Conservation (phyloP, 345 rosid species). For the Aethionema arabicum region DNA sequence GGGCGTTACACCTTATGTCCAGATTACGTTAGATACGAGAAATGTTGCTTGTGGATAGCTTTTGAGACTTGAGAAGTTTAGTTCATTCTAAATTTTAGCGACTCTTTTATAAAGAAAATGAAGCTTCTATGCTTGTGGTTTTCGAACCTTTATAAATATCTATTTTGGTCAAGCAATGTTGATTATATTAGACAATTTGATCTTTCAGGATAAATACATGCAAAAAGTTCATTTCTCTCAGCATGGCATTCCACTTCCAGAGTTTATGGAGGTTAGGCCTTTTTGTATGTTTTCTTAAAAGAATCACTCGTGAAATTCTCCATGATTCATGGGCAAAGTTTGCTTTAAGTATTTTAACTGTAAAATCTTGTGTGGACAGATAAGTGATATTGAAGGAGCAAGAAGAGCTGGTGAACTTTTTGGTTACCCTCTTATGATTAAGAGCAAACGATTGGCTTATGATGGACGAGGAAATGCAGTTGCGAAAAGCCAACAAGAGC, state of each 20-base stretch:
- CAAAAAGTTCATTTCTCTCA: slow-evolving; percentile 92
- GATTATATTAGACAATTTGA: too few species aligned
- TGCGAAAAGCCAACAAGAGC: slow-evolving; percentile 69
- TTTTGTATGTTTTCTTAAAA: slow-evolving; percentile 19
- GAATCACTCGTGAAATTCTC: slow-evolving; percentile 11
- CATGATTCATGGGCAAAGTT: background rate
- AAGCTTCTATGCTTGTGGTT: background rate
- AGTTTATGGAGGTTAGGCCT: slow-evolving; percentile 77
- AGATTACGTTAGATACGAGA: too few species aligned
- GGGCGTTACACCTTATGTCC: too few species aligned
- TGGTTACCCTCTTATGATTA: slow-evolving; percentile 91
- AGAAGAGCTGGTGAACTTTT: slow-evolving; percentile 68
- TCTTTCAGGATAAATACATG: slow-evolving; percentile 84
- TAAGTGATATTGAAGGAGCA: slow-evolving; percentile 69
- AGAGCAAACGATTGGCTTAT: slow-evolving; percentile 90
- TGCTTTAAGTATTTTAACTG: too few species aligned
- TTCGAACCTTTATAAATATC: background rate
- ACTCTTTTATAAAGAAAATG: too few species aligned
- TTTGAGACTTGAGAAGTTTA: too few species aligned
- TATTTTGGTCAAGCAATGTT: too few species aligned
- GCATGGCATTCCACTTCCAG: slow-evolving; percentile 83
- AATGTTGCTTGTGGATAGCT: too few species aligned
- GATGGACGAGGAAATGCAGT: slow-evolving; percentile 99
- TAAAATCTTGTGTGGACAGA: slow-evolving; percentile 46
- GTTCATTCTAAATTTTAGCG: too few species aligned